Conservation (phyloP, 768 basidiomycete genomes). For the Cubamyces lactineus region DNA sequence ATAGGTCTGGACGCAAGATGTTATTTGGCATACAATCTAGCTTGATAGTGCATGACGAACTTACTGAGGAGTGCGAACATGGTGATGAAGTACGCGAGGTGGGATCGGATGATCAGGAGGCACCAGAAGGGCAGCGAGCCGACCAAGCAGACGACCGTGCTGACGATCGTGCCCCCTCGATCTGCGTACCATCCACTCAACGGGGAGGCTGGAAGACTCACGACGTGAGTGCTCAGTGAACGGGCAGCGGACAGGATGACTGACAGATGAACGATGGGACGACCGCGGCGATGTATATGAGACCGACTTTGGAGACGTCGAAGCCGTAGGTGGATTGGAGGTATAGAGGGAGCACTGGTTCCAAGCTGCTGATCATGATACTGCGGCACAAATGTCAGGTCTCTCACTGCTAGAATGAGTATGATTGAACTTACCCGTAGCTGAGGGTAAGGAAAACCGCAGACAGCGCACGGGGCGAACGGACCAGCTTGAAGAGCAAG, state of each 20-base stretch:
- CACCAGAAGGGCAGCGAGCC: slow-evolving; percentile 68
- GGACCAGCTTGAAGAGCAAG: slow-evolving; percentile 30
- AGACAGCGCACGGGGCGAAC: slow-evolving; percentile 33
- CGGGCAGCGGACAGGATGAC: slow-evolving; percentile 26
- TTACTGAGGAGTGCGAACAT: slow-evolving; percentile 59
- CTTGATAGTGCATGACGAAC: slow-evolving; percentile 16
- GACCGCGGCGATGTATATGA: slow-evolving; percentile 68
- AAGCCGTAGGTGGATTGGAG: slow-evolving; percentile 39
- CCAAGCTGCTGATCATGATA: slow-evolving; percentile 32
- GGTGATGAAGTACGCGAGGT: slow-evolving; percentile 52
- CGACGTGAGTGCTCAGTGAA: background rate
- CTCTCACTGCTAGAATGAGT: background rate
- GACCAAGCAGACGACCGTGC: slow-evolving; percentile 50
- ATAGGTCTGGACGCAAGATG: slow-evolving; percentile 58
- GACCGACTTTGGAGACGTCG: slow-evolving; percentile 50
- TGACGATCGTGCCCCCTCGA: slow-evolving; percentile 57
- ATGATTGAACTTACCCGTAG: slow-evolving; percentile 37
- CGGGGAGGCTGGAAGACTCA: slow-evolving; percentile 49
- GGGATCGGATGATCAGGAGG: slow-evolving; percentile 49
- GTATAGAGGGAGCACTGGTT: slow-evolving; percentile 42
- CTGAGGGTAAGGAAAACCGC: slow-evolving; percentile 35
- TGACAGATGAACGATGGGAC: slow-evolving; percentile 67
- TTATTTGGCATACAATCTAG: background rate
- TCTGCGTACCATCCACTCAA: slow-evolving; percentile 64
- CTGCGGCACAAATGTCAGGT: slow-evolving; percentile 15